phyloP scores from a whole-genome alignment of 352 stramenopile genomes.

The Phytophthora vignae region DNA sequence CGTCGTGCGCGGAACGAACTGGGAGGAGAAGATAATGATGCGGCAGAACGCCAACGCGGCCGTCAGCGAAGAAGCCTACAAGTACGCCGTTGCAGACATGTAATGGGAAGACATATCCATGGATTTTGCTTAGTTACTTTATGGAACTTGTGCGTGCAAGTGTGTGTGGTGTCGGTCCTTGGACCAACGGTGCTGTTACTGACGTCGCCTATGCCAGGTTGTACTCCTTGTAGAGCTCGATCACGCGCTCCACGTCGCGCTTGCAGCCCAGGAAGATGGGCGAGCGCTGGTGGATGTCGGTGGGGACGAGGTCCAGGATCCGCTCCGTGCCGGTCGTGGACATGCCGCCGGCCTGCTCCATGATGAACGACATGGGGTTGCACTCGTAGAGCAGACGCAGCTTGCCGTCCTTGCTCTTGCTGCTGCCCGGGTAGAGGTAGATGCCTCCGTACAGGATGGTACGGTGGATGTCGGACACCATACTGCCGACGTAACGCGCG shows the following conservation, averaged over 20 bases:
- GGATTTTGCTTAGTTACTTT: constrained; percentile 40
- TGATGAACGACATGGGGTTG: constrained; percentile 99
- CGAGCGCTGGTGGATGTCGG: constrained; percentile 97
- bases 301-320: constrained; percentile 95
- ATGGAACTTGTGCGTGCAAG: constrained; percentile 24
- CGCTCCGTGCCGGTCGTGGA: constrained; percentile 94
- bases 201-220: constrained; percentile 43
- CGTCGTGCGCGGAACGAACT: constrained; percentile 96
- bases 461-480: constrained; percentile 99
- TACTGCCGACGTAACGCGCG: constrained; percentile 97
- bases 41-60: constrained; percentile 72
- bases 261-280: constrained; percentile 97
- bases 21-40: constrained; percentile 94
- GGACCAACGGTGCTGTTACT: background rate
- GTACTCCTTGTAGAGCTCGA: constrained; percentile 77
- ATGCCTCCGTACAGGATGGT: constrained; percentile 99
- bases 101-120: constrained; percentile 37
- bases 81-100: constrained; percentile 86
- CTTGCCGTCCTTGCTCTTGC: constrained; percentile 94
- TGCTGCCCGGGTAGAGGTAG: constrained; percentile 98
- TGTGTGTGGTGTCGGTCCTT: background rate
- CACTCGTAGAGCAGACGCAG: constrained; percentile 98
- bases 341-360: constrained; percentile 97
- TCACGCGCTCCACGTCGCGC: constrained; percentile 84
- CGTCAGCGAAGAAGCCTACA: constrained; percentile 78